Evolutionary conservation across 2,329 filamentous ascomycete species (phyloP), one percentile per base, ranked within the genome.

Genomic region (Alternaria metachromatica): DNA sequence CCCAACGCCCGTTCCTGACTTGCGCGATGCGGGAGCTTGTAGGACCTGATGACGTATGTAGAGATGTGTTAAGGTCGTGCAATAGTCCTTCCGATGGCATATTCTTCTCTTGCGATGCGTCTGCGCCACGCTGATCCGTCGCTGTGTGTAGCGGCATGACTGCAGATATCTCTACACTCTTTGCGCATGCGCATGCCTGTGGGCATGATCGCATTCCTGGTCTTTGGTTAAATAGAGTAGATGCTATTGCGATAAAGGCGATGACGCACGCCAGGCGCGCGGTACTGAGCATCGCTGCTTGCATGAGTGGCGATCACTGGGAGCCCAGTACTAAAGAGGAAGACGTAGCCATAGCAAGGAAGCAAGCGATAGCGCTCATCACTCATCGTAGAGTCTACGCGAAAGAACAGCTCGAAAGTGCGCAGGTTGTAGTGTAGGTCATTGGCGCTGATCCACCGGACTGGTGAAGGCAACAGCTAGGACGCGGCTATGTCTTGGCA

Each of bases 401-500:
- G 30, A 30, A 56, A 23, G 18, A 11, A 21, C 3, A 9, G n/a
- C 20, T 55, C 20, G n/a, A 55, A 5, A n/a, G 18, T 20, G 18
- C 37, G 41, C 26, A 45, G 6, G 26, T 23, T 55, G 25, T 46
- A 15, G 41, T 25, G 28, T 28, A 30, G 41, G 5, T 46, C 25
- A 45, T 12, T 15, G 21, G 25, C 21, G 30, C 26, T 45, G 25
- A 41, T 41, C 45, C 15, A 23, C 43, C 8, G 46, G 5, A 37
- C 25, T 30, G 60, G 54, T 56, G 58, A 55, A 63, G 60, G 62
- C 62, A 64, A 30, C 62, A 64, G 58, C 62, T 64, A 50, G 56
- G 56, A 63, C 62, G 62, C 62, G 62, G 56, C 56, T 63, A 15
- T 21, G 60, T 37, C 65, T 66, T 63, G 60, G 60, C 60, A 63